Base-by-base conservation (phyloP, 192 early-diverging fungal species). In the Coemansia sp. region DNA sequence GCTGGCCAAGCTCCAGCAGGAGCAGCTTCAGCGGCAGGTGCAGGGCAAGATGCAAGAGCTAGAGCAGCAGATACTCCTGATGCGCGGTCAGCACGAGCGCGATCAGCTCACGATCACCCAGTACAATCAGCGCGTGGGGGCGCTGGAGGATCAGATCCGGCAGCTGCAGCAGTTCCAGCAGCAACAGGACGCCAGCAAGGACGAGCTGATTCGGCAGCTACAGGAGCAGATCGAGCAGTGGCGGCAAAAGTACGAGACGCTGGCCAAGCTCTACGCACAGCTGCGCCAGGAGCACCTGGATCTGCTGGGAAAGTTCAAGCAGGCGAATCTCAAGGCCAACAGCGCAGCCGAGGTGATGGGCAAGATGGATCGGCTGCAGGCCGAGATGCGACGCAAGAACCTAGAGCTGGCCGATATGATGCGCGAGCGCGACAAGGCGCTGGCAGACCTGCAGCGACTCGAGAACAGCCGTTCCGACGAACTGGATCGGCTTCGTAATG, bases 191-290 rank as follows among this genome's bases (percentile, higher is more conserved):
- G 78, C 73, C 17, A 85, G 86, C 59, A 91, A 92, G 61, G 93
- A 95, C 47, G 90, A 91, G 60, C 76, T 90, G 54, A 86, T 95
- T 38, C 82, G 85, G 8, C 82, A 82, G 44, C 75, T 92, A 52
- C 92, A 95, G 78, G 90, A 93, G 29, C 91, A 98, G 83, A 80
- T 99, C 21, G 85, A 87, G 63, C 90, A 95, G 70, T 95, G 92
- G 92, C 92, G 87, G 78, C 89, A 94, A 67, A 99, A 96, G 75
- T 97, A 97, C 70, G 93, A 97, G 69, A 90, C 93, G 14, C 76
- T 99, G 31, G 94, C 94, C 50, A 99, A 99, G 53, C 79, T 97
- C n/a, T 99, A 99, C 64, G 91, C 94, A 8, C 90, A 95, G 67
- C 77, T 99, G 26, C 85, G 96, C 38, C 93, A 97, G 55, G 92